Percentiles rank a stretch among this genome's conserved stretches.
These are phyloP conservation scores for Vishniacozyma victoriae DNA, from an alignment of 768 basidiomycete species.

Conservation along the genomic window DNA sequence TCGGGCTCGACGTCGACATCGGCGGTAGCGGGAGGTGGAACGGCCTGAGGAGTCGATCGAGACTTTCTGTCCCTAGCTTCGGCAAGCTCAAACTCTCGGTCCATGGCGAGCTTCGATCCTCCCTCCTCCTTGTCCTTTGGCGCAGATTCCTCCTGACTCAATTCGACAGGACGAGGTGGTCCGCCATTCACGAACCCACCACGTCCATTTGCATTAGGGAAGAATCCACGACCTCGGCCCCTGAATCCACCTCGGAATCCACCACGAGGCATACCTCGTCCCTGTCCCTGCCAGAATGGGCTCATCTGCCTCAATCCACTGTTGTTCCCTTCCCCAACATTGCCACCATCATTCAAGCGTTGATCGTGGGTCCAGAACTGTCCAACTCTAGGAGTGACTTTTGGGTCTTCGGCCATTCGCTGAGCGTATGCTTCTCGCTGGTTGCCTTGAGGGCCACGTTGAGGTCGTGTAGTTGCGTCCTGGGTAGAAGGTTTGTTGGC, in stretches of 20 bases:
- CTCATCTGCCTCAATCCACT: constrained; percentile 36
- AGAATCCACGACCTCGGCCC: constrained; percentile 22
- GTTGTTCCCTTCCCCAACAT: constrained; percentile 27
- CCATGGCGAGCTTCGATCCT: background rate
- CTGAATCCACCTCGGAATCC: constrained; percentile 20
- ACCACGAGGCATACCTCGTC: constrained; percentile 55
- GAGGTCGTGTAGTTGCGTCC: constrained; percentile 12
- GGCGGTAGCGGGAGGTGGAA: background rate
- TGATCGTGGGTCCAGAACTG: constrained; percentile 96
- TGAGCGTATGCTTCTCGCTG: constrained; percentile 76
- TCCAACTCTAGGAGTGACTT: constrained; percentile 82
- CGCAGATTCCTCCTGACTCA: background rate
- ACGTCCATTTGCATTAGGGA: background rate
- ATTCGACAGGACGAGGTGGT: background rate
- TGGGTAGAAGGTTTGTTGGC: background rate
- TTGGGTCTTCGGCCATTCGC: constrained; percentile 73
- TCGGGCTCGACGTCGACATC: background rate
- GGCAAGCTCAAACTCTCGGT: background rate
- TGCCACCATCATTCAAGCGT: constrained; percentile 52
- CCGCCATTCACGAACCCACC: constrained; percentile 1
- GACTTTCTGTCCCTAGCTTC: background rate
- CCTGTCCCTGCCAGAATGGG: constrained; percentile 60
- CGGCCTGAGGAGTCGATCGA: background rate
- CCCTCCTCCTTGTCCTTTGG: background rate
- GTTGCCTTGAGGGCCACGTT: constrained; percentile 56